Base-by-base conservation (phyloP, 352 stramenopile species). In the Pythium dissotocum region DNA sequence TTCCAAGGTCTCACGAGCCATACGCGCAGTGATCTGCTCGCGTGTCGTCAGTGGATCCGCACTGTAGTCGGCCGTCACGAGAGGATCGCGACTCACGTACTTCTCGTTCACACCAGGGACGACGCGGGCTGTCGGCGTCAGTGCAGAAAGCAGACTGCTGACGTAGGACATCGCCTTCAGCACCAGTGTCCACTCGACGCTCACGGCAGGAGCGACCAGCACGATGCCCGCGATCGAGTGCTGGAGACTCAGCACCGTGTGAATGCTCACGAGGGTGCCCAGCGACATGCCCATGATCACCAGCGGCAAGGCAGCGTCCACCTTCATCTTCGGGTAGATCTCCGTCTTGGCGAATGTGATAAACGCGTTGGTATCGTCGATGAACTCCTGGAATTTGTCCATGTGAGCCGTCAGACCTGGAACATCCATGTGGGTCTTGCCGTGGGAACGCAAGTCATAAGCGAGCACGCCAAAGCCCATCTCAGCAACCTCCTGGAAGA, bases 231-330 rank as follows among this genome's bases (percentile, higher is more conserved):
- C 14, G 53, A 72, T 69, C 24, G 28, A 10, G 52, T 72, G 66
- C 32, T 55, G 5, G 26, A 58, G 30, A 16, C 21, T 62, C 28
- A 72, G 60, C 8, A 72, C 57, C 14, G 66, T 69, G 60, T 72
- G 66, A 8, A 69, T 14, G 5, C 21, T 26, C 32, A 72, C 61
- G 18, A 72, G 40, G 1, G 66, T 55, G 8, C 66, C 66, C 2
- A 69, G 51, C 10, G 66, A 72, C 13, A 72, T 40, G 53, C 62
- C 62, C 62, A 69, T 61, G 53, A 69, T 57, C n/a, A 58, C 30
- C 24, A 24, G 30, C 18, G 54, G 58, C 14, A 21, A 35, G 1
- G 6, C 16, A 9, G 5, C n/a, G 13, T 40, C 56, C 1, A 12
- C 33, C 2, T 28, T 9, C 62, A 69, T 53, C n/a, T 46, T n/a